These are phyloP conservation scores for Saturnispora bothae DNA, from an alignment of 805 yeast genomes.

Conservation along the genomic window DNA sequence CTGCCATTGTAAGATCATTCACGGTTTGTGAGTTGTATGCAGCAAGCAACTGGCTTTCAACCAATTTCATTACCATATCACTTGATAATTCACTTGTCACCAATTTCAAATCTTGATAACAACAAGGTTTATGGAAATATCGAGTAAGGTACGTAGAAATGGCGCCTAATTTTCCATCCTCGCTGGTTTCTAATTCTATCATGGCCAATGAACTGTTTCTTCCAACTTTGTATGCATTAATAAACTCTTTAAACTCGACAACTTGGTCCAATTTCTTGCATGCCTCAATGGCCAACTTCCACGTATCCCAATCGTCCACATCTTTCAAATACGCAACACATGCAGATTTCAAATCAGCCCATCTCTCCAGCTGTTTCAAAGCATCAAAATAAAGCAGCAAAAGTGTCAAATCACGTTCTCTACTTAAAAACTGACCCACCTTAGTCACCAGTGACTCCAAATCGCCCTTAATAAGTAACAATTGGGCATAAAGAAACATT, in stretches of 20 bases:
- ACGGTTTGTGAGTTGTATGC: constrained; percentile 13
- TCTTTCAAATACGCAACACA: constrained; percentile 34
- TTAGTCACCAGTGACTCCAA: constrained; percentile 26
- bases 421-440: constrained; percentile 25
- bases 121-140: constrained; percentile 51
- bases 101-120: constrained; percentile 45
- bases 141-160: constrained; percentile 32
- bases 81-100: constrained; percentile 3
- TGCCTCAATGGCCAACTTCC: constrained; percentile 47
- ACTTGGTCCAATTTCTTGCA: constrained; percentile 27
- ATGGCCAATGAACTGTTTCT: constrained; percentile 50
- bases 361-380: constrained; percentile 31
- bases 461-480: constrained; percentile 32
- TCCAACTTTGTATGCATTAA: constrained; percentile 28
- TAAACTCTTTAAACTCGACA: constrained; percentile 25
- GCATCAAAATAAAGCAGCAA: constrained; percentile 42
- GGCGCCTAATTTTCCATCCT: constrained; percentile 7
- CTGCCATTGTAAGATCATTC: constrained; percentile 18
- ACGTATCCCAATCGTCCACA: constrained; percentile 70
- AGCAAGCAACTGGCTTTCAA: constrained; percentile 10
- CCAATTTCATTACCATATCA: constrained; percentile 1
- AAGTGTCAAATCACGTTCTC: constrained; percentile 50
- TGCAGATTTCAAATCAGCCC: constrained; percentile 33
- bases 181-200: constrained; percentile 29
- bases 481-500: constrained; percentile 43